These are phyloP conservation scores for Thalassiosira livingstoniorum DNA, from an alignment of 352 stramenopile genomes.

Conservation along the genomic window DNA sequence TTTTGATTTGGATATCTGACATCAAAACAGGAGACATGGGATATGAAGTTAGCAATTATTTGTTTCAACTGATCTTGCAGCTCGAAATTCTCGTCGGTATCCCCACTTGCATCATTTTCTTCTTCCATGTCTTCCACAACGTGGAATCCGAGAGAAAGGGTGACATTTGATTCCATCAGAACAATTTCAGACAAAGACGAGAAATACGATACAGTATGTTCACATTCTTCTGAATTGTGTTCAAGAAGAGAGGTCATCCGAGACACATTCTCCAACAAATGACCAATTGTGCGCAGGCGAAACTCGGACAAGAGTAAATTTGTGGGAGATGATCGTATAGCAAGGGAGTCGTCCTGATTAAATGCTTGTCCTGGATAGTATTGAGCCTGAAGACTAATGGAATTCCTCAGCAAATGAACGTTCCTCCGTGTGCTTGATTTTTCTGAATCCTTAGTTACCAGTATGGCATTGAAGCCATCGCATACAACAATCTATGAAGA, in stretches of 20 bases:
- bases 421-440: not conserved
- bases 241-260: conserved; percentile 5
- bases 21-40: conserved; percentile 62
- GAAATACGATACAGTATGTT: conserved; percentile 19
- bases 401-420: conserved; percentile 23
- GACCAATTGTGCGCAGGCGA: conserved; percentile 39
- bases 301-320: conserved; percentile 56
- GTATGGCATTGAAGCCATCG: conserved; percentile 36
- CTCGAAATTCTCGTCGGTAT: conserved; percentile 9
- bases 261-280: conserved; percentile 40
- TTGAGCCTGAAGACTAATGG: conserved; percentile 35
- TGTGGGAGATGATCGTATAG: conserved; percentile 36
- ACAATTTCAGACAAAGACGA: conserved; percentile 36
- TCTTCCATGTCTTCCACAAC: too few species aligned
- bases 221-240: conserved; percentile 2
- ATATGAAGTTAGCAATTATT: conserved; percentile 45
- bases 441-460: conserved; percentile 33
- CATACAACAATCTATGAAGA: conserved; percentile 24
- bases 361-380: conserved; percentile 9
- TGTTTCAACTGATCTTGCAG: conserved; percentile 41
- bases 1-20: conserved; percentile 50
- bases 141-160: too few species aligned
- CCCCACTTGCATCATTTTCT: conserved; percentile 7
- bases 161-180: conserved; percentile 38
- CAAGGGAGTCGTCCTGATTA: too few species aligned